Conservation (phyloP, 2,329 filamentous ascomycete species). For the Pseudogymnoascus destructans region DNA sequence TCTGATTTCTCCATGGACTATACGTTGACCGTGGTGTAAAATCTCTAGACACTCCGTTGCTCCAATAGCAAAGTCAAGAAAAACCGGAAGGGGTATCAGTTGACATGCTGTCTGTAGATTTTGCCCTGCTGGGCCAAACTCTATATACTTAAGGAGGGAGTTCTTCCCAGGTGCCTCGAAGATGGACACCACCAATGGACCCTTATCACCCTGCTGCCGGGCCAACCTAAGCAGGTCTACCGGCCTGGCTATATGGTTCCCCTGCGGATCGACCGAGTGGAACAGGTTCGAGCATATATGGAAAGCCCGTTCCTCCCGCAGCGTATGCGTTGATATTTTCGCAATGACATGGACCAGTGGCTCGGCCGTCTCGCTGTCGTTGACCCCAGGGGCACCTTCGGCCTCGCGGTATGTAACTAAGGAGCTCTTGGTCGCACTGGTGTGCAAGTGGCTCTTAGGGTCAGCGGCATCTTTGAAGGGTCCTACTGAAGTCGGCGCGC, state of each 20-base stretch:
- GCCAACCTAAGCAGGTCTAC: constrained; percentile 66
- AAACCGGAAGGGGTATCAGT: constrained; percentile 50
- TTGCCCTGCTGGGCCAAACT: constrained; percentile 58
- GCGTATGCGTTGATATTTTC: constrained; percentile 65
- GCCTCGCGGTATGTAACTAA: not conserved
- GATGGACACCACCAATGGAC: constrained; percentile 62
- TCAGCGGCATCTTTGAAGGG: constrained; percentile 20
- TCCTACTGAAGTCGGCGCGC: constrained; percentile 28
- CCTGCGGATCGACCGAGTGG: constrained; percentile 56
- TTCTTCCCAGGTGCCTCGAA: constrained; percentile 69
- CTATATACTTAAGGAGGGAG: constrained; percentile 54
- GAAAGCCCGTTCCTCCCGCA: constrained; percentile 77
- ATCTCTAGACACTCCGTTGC: constrained; percentile 77
- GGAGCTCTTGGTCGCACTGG: not conserved
- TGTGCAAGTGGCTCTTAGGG: constrained; percentile 1
- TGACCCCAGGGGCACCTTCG: not conserved
- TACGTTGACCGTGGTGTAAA: constrained; percentile 75
- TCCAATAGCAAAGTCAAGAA: constrained; percentile 84
- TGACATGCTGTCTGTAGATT: constrained; percentile 16
- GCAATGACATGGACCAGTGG: constrained; percentile 49
- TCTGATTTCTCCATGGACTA: constrained; percentile 82
- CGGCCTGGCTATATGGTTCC: constrained; percentile 65
- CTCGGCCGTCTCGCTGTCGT: constrained; percentile 13
- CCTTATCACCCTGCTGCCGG: constrained; percentile 54
- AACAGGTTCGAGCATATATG: constrained; percentile 67